Evolutionary conservation across 345 rosid species (phyloP).

Genomic region (Ceriops zippeliana): DNA sequence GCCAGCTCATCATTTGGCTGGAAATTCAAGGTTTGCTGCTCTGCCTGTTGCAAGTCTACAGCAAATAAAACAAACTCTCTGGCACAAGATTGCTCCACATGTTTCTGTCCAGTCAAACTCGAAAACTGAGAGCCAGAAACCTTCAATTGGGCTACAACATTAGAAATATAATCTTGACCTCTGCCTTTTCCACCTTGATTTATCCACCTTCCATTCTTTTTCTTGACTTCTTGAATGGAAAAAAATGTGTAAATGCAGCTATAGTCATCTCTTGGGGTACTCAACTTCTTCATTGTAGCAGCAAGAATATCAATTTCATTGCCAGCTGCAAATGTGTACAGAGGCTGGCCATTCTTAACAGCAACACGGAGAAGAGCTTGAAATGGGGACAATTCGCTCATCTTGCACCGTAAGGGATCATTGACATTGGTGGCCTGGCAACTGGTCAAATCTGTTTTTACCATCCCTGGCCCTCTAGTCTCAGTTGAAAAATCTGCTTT

Average conservation of each 20-base stretch:
- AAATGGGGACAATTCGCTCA: conserved; percentile 36
- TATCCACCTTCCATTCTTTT: conserved; percentile 76
- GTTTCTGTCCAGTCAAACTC: conserved; percentile 22
- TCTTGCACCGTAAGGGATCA: conserved; percentile 34
- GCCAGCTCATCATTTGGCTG: conserved; percentile 78
- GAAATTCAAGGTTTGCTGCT: conserved; percentile 40
- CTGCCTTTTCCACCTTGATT: conserved; percentile 59
- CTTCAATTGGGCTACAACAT: conserved; percentile 74
- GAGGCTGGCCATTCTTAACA: conserved; percentile 75
- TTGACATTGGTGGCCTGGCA: conserved; percentile 30
- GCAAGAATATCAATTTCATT: conserved; percentile 68
- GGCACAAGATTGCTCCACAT: conserved; percentile 28
- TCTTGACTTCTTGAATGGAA: conserved; percentile 63
- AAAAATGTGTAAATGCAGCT: conserved; percentile 71
- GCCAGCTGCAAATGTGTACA: conserved; percentile 79
- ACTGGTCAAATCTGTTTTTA: conserved; percentile 36
- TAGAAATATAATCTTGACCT: conserved; percentile 58
- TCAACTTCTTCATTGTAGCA: conserved; percentile 52
- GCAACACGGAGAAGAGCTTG: conserved; percentile 88
- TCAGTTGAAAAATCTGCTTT: conserved; percentile 6
- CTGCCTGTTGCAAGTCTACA: conserved; percentile 44
- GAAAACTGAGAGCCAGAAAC: conserved; percentile 51
- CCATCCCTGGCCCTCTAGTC: conserved; percentile 33
- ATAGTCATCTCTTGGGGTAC: conserved; percentile 36
- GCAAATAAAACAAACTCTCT: conserved; percentile 72